A percentile compares a stretch with the other conserved stretches of the same genome.
These are phyloP conservation scores for Fusarium staphyleae DNA, from an alignment of 2,329 filamentous ascomycete genomes.

Conservation along the genomic window DNA sequence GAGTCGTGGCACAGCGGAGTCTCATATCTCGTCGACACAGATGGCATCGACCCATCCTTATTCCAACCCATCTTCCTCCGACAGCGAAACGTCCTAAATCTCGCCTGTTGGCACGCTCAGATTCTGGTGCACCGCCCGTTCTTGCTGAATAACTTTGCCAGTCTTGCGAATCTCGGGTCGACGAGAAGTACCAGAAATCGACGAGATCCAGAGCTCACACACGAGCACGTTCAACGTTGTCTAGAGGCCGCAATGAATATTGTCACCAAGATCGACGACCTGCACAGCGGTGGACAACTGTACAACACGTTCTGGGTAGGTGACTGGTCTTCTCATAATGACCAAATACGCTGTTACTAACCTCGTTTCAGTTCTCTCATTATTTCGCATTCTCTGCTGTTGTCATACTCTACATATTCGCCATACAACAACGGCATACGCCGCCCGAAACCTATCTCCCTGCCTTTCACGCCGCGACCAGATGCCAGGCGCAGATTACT, in stretches of 20 bases:
- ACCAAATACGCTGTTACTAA: conserved; percentile 41
- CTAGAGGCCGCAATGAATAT: conserved; percentile 53
- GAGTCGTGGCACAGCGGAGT: conserved; percentile 45
- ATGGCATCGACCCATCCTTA: conserved; percentile 43
- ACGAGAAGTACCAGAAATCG: conserved; percentile 28
- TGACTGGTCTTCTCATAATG: conserved; percentile 42
- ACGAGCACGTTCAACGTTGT: conserved; percentile 34
- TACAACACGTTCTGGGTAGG: conserved; percentile 26
- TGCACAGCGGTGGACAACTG: conserved; percentile 10
- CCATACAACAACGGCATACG: conserved; percentile 47
- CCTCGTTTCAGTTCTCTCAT: conserved; percentile 32
- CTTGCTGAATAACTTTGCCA: conserved; percentile 46
- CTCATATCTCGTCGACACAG: conserved; percentile 49
- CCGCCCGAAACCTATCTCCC: conserved; percentile 38
- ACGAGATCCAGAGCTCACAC: conserved; percentile 24
- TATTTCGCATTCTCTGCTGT: conserved; percentile 55
- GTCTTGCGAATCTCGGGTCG: conserved; percentile 11
- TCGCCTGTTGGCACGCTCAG: conserved; percentile 53
- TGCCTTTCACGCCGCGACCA: conserved; percentile 47
- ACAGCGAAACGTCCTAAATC: conserved; percentile 50
- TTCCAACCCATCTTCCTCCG: conserved; percentile 49
- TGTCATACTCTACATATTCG: conserved; percentile 53
- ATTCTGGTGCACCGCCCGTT: conserved; percentile 51
- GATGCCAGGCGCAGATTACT: conserved; percentile 50
- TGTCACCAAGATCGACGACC: conserved; percentile 47